Percentiles rank a stretch among this genome's conserved stretches.
phyloP scores from a whole-genome alignment of 2,329 filamentous ascomycete genomes.

The Claviceps digitariae region DNA sequence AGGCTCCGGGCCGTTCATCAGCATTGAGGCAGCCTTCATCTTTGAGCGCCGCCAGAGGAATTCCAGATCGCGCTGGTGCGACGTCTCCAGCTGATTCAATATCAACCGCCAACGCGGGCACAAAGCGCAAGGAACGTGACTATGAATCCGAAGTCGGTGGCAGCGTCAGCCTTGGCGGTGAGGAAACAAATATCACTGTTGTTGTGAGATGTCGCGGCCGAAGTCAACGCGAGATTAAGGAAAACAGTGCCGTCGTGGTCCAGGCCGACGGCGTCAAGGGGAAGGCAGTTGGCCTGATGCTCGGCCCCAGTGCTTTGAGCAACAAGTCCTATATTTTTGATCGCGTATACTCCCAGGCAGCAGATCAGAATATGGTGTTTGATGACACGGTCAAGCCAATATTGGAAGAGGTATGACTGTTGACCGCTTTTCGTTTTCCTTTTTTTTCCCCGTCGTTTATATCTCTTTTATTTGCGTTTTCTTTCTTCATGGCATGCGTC shows the following conservation, averaged over 20 bases:
- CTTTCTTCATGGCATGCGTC: no score
- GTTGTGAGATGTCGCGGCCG: slow-evolving; percentile 89
- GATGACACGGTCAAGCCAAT: slow-evolving; percentile 93
- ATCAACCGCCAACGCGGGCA: slow-evolving; percentile 35
- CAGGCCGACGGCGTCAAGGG: slow-evolving; percentile 80
- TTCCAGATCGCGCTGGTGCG: slow-evolving; percentile 5
- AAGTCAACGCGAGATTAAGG: slow-evolving; percentile 80
- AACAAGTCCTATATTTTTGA: slow-evolving; percentile 97
- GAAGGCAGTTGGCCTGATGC: slow-evolving; percentile 69
- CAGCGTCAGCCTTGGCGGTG: slow-evolving; percentile 25
- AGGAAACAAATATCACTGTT: slow-evolving; percentile 95
- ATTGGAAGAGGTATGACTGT: slow-evolving; percentile 61
- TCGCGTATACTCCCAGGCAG: slow-evolving; percentile 89
- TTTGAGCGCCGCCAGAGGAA: slow-evolving; percentile 1
- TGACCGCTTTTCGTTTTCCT: neutral
- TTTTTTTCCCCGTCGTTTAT: neutral
- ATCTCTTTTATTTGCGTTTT: neutral
- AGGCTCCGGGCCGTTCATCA: slow-evolving; percentile 2
- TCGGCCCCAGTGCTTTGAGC: slow-evolving; percentile 83
- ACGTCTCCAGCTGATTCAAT: slow-evolving; percentile 54
- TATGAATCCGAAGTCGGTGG: slow-evolving; percentile 47
- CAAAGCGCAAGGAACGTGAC: slow-evolving; percentile 79
- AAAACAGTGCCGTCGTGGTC: slow-evolving; percentile 90
- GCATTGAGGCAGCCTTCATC: slow-evolving; percentile 2
- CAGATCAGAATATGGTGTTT: slow-evolving; percentile 86